A percentile compares a stretch with the other conserved stretches of the same genome.
These are phyloP conservation scores for Venturiaceae sp. DNA, from an alignment of 2,329 filamentous ascomycete genomes.

Conservation along the genomic window DNA sequence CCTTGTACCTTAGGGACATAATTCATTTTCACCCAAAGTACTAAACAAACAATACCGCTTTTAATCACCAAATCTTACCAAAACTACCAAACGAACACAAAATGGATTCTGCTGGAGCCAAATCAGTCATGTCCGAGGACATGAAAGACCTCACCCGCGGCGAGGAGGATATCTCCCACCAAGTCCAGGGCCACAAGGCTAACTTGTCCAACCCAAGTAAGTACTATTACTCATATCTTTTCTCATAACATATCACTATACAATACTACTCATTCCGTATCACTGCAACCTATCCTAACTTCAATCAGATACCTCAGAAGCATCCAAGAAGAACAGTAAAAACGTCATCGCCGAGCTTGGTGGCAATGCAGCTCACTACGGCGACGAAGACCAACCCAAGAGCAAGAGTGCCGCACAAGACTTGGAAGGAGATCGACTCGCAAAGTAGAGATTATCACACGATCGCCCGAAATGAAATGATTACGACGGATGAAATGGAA, in stretches of 20 bases:
- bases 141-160: not conserved
- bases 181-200: not conserved
- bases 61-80: not conserved
- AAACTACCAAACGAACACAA: not conserved
- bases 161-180: not conserved
- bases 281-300: not conserved
- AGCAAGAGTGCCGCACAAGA: not conserved
- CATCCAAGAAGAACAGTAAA: not conserved
- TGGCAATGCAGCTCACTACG: not conserved
- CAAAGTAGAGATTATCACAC: not conserved
- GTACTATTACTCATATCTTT: not conserved
- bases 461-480: not conserved
- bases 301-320: not conserved
- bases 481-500: not conserved
- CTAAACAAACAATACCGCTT: too few species aligned
- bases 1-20: too few species aligned
- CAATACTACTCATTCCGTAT: not conserved
- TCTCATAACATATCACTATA: not conserved
- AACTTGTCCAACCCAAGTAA: not conserved
- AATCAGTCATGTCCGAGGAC: constrained; percentile 2
- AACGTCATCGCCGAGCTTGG: not conserved
- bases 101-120: not conserved
- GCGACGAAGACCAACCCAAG: not conserved
- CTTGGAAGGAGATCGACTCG: not conserved
- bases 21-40: too few species aligned